Evolutionary conservation across 305 asterid species (phyloP).

Genomic region (Fraxinus floribunda): DNA sequence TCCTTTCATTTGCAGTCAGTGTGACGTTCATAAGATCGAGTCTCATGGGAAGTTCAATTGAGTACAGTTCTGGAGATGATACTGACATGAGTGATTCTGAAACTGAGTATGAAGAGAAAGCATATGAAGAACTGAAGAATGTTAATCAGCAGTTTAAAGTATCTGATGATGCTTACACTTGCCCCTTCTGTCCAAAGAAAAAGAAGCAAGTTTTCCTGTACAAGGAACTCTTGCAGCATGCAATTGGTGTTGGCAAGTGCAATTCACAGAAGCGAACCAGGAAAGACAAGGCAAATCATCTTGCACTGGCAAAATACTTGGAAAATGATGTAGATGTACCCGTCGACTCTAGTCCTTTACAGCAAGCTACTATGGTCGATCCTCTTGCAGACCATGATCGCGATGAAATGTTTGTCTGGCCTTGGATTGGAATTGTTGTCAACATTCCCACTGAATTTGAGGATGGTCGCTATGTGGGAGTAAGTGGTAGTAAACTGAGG

Average conservation of each 20-base stretch:
- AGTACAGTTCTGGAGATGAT: slow-evolving; percentile 41
- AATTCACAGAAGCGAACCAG: slow-evolving; percentile 51
- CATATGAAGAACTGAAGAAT: slow-evolving; percentile 49
- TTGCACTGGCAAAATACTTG: slow-evolving; percentile 60
- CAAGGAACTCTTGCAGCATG: slow-evolving; percentile 63
- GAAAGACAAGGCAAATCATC: slow-evolving; percentile 64
- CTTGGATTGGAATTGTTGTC: slow-evolving; percentile 65
- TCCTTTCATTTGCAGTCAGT: not conserved
- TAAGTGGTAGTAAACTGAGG: slow-evolving; percentile 62
- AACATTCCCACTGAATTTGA: slow-evolving; percentile 49
- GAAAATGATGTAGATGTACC: slow-evolving; percentile 39
- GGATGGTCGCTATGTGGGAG: slow-evolving; percentile 57
- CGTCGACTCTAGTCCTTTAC: slow-evolving; percentile 36
- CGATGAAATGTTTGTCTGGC: slow-evolving; percentile 80
- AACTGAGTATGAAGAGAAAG: slow-evolving; percentile 39
- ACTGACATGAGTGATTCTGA: slow-evolving; percentile 44
- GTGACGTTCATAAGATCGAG: slow-evolving; percentile 10
- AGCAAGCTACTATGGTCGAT: slow-evolving; percentile 35
- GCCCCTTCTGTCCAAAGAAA: slow-evolving; percentile 71
- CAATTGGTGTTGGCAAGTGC: slow-evolving; percentile 50
- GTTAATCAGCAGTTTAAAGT: slow-evolving; percentile 52
- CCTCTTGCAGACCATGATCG: slow-evolving; percentile 46
- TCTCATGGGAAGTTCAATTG: slow-evolving; percentile 45
- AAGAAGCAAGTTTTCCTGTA: slow-evolving; percentile 42
- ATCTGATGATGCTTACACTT: slow-evolving; percentile 48